Percentiles rank a stretch among this genome's conserved stretches.
Evolutionary conservation across 1,284 basidiomycete genomes (phyloP).

Genomic region (Phylloporus gajari): DNA sequence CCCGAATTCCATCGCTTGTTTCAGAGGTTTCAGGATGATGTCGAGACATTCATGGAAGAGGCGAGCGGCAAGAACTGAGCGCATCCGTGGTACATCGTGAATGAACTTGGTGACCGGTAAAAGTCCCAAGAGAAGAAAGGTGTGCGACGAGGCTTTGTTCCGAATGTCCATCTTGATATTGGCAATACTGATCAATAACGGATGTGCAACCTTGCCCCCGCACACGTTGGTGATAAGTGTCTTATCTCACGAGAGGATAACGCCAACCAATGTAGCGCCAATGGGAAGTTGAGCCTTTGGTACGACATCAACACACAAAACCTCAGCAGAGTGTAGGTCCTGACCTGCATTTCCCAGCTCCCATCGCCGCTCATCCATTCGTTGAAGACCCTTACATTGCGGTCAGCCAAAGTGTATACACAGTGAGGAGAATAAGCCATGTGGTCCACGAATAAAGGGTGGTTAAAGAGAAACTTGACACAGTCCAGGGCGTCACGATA

Average conservation of each 20-base stretch:
- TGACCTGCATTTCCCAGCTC: background rate
- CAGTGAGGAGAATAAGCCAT: background rate
- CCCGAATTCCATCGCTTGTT: background rate
- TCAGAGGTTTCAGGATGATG: background rate
- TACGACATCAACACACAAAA: background rate
- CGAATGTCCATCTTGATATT: background rate
- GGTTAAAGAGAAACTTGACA: background rate
- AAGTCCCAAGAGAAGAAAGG: background rate
- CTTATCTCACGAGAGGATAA: conserved; percentile 5
- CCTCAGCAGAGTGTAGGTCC: background rate
- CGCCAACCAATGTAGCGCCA: background rate
- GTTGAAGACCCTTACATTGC: background rate
- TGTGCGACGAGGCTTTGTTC: conserved; percentile 1
- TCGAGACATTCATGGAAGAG: background rate
- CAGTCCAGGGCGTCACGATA: background rate
- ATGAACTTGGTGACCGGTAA: background rate
- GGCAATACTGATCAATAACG: background rate
- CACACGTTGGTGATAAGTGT: background rate
- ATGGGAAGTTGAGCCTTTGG: background rate
- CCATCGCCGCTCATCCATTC: background rate
- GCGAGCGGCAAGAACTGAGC: background rate
- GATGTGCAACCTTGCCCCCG: background rate
- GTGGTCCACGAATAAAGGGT: background rate
- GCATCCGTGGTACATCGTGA: background rate
- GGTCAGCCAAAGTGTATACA: background rate